Conservation (phyloP, 805 yeast genomes). For the Limtongozyma cylindracea region DNA sequence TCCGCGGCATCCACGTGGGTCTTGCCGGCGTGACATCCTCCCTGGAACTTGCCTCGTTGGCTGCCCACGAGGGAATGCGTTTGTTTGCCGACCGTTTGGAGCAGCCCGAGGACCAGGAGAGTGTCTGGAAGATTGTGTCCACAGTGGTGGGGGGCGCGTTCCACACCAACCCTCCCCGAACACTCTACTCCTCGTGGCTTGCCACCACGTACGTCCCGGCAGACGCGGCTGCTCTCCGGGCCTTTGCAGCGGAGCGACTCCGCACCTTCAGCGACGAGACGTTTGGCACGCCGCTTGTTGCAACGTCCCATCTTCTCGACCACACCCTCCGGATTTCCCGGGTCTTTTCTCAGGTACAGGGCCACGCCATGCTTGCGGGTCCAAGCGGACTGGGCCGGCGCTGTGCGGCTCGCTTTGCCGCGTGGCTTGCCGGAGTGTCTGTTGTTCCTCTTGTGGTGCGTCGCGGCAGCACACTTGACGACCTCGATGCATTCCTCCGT, state of each 20-base stretch:
- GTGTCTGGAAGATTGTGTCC: constrained; percentile 18
- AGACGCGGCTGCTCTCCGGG: constrained; percentile 14
- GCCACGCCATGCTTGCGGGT: constrained; percentile 73
- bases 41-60: too few species aligned
- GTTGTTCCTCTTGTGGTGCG: constrained; percentile 32
- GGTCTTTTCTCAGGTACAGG: constrained; percentile 64
- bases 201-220: constrained; percentile 36
- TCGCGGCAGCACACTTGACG: constrained; percentile 22
- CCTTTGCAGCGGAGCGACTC: constrained; percentile 38
- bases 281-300: constrained; percentile 26
- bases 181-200: constrained; percentile 50
- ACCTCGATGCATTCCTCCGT: constrained; percentile 46
- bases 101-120: constrained; percentile 12
- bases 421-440: constrained; percentile 72
- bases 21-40: too few species aligned
- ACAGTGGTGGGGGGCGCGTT: constrained; percentile 10
- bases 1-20: constrained; percentile 41
- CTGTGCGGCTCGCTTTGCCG: constrained; percentile 52
- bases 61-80: constrained; percentile 63
- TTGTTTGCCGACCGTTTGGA: constrained; percentile 55
- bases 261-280: constrained; percentile 62
- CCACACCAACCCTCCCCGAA: constrained; percentile 17
- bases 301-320: constrained; percentile 48
- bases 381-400: constrained; percentile 65
- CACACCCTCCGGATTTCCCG: constrained; percentile 63